A percentile compares a stretch with the other conserved stretches of the same genome.
These are phyloP conservation scores for Aspergillus panamensis DNA, from an alignment of 495 filamentous ascomycete genomes.

Conservation along the genomic window DNA sequence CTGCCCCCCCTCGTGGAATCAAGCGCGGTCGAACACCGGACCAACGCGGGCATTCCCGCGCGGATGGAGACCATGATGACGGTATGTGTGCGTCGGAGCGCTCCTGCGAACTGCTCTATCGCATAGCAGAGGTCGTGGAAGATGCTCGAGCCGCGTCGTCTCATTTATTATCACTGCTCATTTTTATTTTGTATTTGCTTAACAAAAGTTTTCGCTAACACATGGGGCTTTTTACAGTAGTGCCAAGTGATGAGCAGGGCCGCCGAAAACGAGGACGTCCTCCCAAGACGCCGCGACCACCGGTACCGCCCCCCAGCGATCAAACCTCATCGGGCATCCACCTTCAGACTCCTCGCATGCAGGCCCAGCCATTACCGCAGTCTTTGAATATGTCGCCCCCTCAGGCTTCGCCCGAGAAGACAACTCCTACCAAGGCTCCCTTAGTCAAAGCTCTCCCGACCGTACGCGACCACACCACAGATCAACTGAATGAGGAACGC, in stretches of 20 bases:
- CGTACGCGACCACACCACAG: slow-evolving; percentile 94
- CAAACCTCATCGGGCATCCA: slow-evolving; percentile 48
- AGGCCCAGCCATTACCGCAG: slow-evolving; percentile 65
- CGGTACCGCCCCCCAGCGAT: slow-evolving; percentile 36
- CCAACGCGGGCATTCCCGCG: slow-evolving; percentile 57
- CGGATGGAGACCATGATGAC: slow-evolving; percentile 69
- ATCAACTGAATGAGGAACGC: slow-evolving; percentile 86
- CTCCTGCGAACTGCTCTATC: slow-evolving; percentile 14
- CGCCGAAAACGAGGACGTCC: slow-evolving; percentile 85
- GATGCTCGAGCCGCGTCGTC: slow-evolving; percentile 18
- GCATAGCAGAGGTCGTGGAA: slow-evolving; percentile 1
- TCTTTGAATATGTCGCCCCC: slow-evolving; percentile 49
- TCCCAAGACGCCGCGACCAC: slow-evolving; percentile 61
- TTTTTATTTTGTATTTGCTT: not conserved
- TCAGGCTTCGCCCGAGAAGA: slow-evolving; percentile 74
- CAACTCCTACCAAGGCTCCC: slow-evolving; percentile 78
- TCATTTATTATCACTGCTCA: slow-evolving; percentile 4
- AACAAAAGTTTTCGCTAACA: slow-evolving; percentile 8
- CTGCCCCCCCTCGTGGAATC: slow-evolving; percentile 66
- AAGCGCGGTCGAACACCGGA: slow-evolving; percentile 95
- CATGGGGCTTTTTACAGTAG: not conserved
- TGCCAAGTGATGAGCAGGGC: slow-evolving; percentile 61
- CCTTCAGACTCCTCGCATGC: slow-evolving; percentile 76
- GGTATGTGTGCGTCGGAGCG: slow-evolving; percentile 58
- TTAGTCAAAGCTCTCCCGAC: slow-evolving; percentile 94